Percentiles rank a stretch among this genome's conserved stretches.
Conservation (phyloP, 2,329 filamentous ascomycete genomes). For the Hypoxylon sp. region DNA sequence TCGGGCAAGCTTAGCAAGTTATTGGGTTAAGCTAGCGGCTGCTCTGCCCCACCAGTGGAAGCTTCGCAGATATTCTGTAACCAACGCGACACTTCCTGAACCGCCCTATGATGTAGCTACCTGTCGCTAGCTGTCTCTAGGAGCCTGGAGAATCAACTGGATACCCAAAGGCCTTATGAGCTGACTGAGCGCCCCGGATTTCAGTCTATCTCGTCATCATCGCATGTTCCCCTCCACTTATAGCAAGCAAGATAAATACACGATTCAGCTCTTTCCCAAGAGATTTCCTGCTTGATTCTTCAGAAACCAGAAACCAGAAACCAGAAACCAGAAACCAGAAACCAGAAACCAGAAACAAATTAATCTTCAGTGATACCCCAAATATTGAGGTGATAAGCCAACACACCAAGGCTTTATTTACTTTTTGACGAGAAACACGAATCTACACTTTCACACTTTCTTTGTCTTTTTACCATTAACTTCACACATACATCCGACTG, state of each 20-base stretch:
- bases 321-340: no score
- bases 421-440: slow-evolving; percentile 2
- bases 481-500: neutral
- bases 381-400: slow-evolving; percentile 15
- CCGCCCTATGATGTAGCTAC: slow-evolving; percentile 46
- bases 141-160: slow-evolving; percentile 18
- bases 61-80: slow-evolving; percentile 41
- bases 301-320: no score
- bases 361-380: slow-evolving; percentile 32
- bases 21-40: neutral
- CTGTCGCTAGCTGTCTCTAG: slow-evolving; percentile 29
- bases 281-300: slow-evolving; percentile 22
- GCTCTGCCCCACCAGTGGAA: slow-evolving; percentile 38
- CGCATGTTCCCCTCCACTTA: slow-evolving; percentile 40
- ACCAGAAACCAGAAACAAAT: no score
- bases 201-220: slow-evolving; percentile 35
- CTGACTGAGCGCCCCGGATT: slow-evolving; percentile 28
- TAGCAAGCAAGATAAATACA: slow-evolving; percentile 38
- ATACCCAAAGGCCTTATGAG: slow-evolving; percentile 13
- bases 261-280: slow-evolving; percentile 29
- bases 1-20: slow-evolving; percentile 27
- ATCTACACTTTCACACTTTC: neutral
- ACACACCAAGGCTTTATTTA: slow-evolving; percentile 26
- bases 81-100: slow-evolving; percentile 45
- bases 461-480: neutral